Evolutionary conservation across 202 grass and related monocot genomes (phyloP).

Genomic region (Hordeum pubiflorum): DNA sequence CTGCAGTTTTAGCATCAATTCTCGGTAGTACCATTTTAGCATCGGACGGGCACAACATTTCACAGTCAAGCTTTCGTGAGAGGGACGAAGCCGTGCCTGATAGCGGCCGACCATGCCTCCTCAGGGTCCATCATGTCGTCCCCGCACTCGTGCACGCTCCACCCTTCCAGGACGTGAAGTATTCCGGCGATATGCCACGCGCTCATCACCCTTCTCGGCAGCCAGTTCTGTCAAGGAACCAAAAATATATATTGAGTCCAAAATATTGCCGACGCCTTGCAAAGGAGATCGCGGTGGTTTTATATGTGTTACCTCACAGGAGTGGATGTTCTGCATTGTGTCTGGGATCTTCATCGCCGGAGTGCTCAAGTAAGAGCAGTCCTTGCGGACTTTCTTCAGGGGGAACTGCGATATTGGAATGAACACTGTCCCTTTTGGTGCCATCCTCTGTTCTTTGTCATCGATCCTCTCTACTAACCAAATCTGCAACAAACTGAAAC

Average conservation of each 20-base stretch:
- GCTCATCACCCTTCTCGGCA: conserved; percentile 82
- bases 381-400: conserved; percentile 53
- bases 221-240: conserved; percentile 50
- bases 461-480: conserved; percentile 52
- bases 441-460: conserved; percentile 54
- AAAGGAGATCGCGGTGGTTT: not conserved
- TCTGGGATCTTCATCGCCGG: conserved; percentile 80
- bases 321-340: conserved; percentile 68
- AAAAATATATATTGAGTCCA: not conserved
- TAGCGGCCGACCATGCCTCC: conserved; percentile 46
- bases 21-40: not conserved
- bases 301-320: conserved; percentile 61
- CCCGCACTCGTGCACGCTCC: conserved; percentile 59
- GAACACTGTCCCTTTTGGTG: conserved; percentile 57
- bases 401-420: conserved; percentile 69
- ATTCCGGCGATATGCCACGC: conserved; percentile 74
- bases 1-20: not conserved
- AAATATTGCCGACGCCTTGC: not conserved
- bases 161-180: conserved; percentile 68
- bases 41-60: not conserved
- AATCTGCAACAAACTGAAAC: conserved; percentile 8
- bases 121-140: conserved; percentile 46
- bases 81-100: conserved; percentile 62
- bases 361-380: conserved; percentile 70
- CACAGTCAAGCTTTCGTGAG: conserved; percentile 28